A percentile compares a stretch with the other conserved stretches of the same genome.
These are phyloP conservation scores for Aspergillus viridinutans DNA, from an alignment of 2,329 filamentous ascomycete species.

Conservation along the genomic window DNA sequence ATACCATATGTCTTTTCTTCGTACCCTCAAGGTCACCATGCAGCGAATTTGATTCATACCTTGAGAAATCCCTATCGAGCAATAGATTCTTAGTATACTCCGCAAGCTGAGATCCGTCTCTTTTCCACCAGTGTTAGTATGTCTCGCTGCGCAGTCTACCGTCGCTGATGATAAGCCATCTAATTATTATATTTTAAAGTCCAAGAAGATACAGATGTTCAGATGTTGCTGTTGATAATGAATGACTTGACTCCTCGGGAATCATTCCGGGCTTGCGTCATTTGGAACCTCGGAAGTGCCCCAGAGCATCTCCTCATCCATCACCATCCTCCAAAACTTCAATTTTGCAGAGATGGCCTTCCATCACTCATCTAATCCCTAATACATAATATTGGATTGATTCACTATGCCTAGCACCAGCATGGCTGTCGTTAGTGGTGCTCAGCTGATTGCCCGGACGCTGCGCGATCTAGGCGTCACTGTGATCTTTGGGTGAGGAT, in stretches of 20 bases:
- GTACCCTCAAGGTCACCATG: slow-evolving; percentile 1
- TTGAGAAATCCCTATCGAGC: background rate
- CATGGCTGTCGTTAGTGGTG: slow-evolving; percentile 34
- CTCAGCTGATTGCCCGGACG: slow-evolving; percentile 47
- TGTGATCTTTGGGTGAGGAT: slow-evolving; percentile 51
- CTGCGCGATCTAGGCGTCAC: slow-evolving; percentile 48
- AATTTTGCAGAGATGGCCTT: background rate
- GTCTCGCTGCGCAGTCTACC: too few species aligned
- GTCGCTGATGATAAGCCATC: too few species aligned
- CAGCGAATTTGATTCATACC: background rate
- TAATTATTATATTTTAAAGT: background rate
- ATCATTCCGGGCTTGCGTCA: slow-evolving; percentile 1
- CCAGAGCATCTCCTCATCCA: background rate
- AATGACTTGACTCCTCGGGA: background rate
- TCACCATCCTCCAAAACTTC: background rate
- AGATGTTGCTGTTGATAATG: background rate
- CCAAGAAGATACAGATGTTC: background rate
- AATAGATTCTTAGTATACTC: background rate
- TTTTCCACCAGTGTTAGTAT: too few species aligned
- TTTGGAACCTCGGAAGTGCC: background rate
- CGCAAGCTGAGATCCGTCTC: background rate
- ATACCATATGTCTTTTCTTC: slow-evolving; percentile 11
- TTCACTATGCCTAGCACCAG: background rate
- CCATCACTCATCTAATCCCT: background rate
- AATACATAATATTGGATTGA: background rate